Conservation (phyloP, 192 early-diverging fungal species). For the Linnemannia zychae region DNA sequence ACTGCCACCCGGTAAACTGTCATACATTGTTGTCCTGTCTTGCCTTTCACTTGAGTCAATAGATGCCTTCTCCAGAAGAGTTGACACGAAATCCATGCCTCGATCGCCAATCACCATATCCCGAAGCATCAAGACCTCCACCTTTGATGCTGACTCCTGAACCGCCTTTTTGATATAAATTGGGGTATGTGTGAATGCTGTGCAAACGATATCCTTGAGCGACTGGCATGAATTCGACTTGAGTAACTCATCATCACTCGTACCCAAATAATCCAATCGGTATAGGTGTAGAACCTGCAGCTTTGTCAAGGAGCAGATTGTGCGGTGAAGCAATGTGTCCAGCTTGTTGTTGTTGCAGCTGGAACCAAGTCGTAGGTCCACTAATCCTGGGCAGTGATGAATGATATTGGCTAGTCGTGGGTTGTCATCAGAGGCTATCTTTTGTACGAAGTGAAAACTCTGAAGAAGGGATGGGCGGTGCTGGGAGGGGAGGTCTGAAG, state of each 20-base stretch:
- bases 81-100: not conserved
- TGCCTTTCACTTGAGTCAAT: not conserved
- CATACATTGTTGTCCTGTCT: not conserved
- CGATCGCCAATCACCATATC: not conserved
- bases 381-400: not conserved
- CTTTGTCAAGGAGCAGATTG: not conserved
- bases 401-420: not conserved
- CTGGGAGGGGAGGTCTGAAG: not conserved
- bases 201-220: not conserved
- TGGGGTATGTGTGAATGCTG: not conserved
- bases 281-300: not conserved
- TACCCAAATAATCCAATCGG: not conserved
- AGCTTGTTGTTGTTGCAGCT: not conserved
- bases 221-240: not conserved
- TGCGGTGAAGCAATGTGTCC: not conserved
- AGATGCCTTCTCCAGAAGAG: not conserved
- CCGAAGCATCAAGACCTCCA: not conserved
- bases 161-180: not conserved
- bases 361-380: not conserved
- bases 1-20: not conserved
- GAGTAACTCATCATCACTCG: not conserved
- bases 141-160: not conserved
- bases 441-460: not conserved
- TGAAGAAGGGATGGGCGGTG: not conserved
- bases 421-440: not conserved